Evolutionary conservation across 345 rosid genomes (phyloP).

Genomic region (Rhodomyrtus tomentosa): DNA sequence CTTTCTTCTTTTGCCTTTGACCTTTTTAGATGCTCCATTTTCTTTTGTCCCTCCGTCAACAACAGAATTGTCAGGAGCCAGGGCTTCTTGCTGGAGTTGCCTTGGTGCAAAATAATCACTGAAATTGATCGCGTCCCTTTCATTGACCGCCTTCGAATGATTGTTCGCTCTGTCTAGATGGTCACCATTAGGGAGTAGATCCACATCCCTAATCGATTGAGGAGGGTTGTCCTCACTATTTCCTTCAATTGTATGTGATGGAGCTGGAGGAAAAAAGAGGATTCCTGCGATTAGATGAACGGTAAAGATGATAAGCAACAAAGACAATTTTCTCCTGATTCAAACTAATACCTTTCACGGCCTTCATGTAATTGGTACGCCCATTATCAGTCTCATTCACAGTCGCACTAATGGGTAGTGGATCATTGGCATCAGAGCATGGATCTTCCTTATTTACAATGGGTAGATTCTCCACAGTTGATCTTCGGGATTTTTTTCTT

Average conservation of each 20-base stretch:
- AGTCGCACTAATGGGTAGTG: background rate
- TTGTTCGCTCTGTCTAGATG: background rate
- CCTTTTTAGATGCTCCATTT: slow-evolving; percentile 2
- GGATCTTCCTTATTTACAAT: background rate
- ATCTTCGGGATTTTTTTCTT: background rate
- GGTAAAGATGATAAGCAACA: background rate
- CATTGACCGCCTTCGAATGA: slow-evolving; percentile 4
- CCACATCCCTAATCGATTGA: background rate
- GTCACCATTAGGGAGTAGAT: slow-evolving; percentile 5
- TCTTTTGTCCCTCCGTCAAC: slow-evolving; percentile 8
- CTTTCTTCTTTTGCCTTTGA: slow-evolving; percentile 14
- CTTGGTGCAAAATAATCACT: slow-evolving; percentile 22
- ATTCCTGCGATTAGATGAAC: background rate
- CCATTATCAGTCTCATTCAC: background rate
- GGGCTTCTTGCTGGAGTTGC: slow-evolving; percentile 12
- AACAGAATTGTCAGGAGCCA: slow-evolving; percentile 13
- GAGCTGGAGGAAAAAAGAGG: background rate
- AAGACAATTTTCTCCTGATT: background rate
- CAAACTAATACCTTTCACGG: background rate
- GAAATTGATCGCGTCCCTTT: slow-evolving; percentile 15
- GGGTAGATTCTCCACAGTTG: background rate
- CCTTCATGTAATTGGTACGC: background rate
- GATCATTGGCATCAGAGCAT: background rate
- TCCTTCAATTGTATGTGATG: slow-evolving; percentile 1
- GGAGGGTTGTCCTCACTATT: slow-evolving; percentile 1